Evolutionary conservation across 768 basidiomycete genomes (phyloP).

Genomic region (Agrocybe chaxingu): DNA sequence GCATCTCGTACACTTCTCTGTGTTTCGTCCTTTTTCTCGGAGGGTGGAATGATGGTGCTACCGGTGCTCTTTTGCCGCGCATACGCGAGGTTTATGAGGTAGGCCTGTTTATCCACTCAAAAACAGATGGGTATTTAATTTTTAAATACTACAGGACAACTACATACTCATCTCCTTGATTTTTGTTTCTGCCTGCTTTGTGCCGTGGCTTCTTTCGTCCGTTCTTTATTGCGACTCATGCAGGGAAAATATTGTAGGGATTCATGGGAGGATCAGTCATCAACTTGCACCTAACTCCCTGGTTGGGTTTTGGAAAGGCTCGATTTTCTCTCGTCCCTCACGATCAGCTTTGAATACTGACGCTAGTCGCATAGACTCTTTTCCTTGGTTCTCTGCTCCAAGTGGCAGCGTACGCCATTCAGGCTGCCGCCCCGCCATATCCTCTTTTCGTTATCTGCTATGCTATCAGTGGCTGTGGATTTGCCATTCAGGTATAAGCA

Average conservation of each 20-base stretch:
- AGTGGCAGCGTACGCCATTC: conserved; percentile 48
- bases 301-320: conserved; percentile 38
- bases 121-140: not conserved
- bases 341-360: not conserved
- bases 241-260: conserved; percentile 22
- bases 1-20: conserved; percentile 51
- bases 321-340: not conserved
- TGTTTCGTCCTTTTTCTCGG: conserved; percentile 58
- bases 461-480: conserved; percentile 37
- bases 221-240: not conserved
- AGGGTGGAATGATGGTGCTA: conserved; percentile 79
- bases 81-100: conserved; percentile 57
- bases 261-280: conserved; percentile 33
- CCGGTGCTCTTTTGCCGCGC: conserved; percentile 73
- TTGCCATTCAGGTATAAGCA: conserved; percentile 39
- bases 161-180: conserved; percentile 60
- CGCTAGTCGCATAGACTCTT: not conserved
- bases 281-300: conserved; percentile 32
- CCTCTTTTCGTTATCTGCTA: conserved; percentile 52
- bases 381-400: conserved; percentile 43
- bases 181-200: conserved; percentile 44
- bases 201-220: conserved; percentile 11
- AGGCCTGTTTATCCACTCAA: conserved; percentile 19
- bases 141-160: conserved; percentile 31
- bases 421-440: conserved; percentile 55